Base-by-base conservation (phyloP, 2,329 filamentous ascomycete species). In the Bipolaris cookei region DNA sequence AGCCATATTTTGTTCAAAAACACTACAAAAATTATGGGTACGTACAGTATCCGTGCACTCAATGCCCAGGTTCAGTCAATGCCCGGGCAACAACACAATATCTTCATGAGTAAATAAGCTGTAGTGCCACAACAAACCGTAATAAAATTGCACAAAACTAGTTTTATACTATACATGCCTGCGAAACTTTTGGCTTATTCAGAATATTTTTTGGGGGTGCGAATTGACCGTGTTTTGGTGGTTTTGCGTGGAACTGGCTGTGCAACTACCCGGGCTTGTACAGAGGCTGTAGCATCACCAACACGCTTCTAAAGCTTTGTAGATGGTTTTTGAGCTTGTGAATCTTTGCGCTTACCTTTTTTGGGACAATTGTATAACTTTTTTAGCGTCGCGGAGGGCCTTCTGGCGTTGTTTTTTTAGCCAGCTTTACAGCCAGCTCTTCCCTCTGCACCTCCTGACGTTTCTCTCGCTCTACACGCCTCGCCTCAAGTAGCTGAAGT, bases 401-500 rank as follows among this genome's bases (percentile, higher is more conserved):
- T 42, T 50, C 14, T 50, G 47, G n/a, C 1, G 3, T 25, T 32
- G 16, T 25, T 50, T 41, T 50, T 50, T 1, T 32, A 25, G n/a
- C 47, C 14, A n/a, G 13, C 47, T 50, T 50, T 13, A 2, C 47
- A 8, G 37, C 47, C 8, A 6, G n/a, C 47, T 50, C 47, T 25
- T 42, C 34, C 47, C n/a, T 23, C 37, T 37, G 30, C 16, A 50
- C 35, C 47, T 50, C 37, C 37, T 42, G 32, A n/a, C 41, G 47
- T 14, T 37, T 50, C 48, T 51, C 48, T 35, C 48, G 20, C 38
- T 51, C 38, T 43, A 51, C 48, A 34, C 38, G 48, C 28, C 6
- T 43, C 25, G 21, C 48, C 25, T 42, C 3, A n/a, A 6, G 18
- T 35, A 21, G 3, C 14, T 41, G 23, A 43, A 51, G 48, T 38